phyloP scores from a whole-genome alignment of 2,329 filamentous ascomycete species.

The Nigrospora osmanthi region DNA sequence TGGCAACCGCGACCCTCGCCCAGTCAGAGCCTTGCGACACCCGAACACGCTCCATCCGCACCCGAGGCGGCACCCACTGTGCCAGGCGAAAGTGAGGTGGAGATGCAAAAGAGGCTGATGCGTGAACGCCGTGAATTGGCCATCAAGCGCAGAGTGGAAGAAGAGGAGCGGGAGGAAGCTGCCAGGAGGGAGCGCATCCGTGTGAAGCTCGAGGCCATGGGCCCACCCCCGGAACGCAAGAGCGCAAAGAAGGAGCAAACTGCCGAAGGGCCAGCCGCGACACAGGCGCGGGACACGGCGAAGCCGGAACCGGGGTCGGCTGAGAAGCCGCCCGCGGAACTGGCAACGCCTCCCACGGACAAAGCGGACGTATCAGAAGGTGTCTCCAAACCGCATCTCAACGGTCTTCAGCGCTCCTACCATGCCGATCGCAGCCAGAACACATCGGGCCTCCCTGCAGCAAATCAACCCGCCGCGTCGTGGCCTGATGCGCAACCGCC shows the following conservation, averaged over 20 bases:
- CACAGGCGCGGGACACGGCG: conserved; percentile 9
- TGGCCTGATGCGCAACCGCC: conserved; percentile 2
- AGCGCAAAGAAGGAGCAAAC: conserved; percentile 47
- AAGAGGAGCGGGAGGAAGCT: conserved; percentile 66
- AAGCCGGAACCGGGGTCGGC: too few relatives aligned
- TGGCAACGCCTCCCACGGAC: too few relatives aligned
- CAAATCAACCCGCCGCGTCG: background rate
- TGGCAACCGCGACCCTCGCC: conserved; percentile 39
- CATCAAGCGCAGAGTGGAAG: conserved; percentile 58
- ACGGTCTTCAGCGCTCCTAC: background rate
- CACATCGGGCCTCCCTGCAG: background rate
- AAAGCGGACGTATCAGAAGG: background rate
- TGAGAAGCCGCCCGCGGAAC: too few relatives aligned
- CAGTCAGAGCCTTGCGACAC: conserved; percentile 28
- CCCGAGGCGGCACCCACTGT: conserved; percentile 20
- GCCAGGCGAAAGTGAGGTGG: conserved; percentile 47
- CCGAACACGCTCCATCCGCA: conserved; percentile 26
- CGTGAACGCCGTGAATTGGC: conserved; percentile 61
- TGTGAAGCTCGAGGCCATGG: conserved; percentile 64
- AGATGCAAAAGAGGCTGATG: conserved; percentile 65
- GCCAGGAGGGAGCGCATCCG: conserved; percentile 63
- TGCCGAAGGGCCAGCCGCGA: conserved; percentile 17
- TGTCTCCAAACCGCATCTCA: background rate
- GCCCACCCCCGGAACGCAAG: conserved; percentile 54
- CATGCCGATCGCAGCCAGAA: background rate